Base-by-base conservation (phyloP, 306 rosid genomes). In the Clitoria ternatea region DNA sequence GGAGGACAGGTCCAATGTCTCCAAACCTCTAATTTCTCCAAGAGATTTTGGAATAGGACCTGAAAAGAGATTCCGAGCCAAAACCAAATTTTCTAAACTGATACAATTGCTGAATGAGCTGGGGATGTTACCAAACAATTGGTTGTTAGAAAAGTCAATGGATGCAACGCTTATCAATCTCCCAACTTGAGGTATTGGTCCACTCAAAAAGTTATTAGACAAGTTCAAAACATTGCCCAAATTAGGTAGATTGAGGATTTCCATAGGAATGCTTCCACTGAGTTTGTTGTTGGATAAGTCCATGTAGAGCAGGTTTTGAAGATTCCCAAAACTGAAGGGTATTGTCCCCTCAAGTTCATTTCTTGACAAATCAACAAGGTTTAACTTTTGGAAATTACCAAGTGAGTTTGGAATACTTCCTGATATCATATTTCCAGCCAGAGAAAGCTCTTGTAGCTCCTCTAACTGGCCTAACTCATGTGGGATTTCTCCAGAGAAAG, bases 271-370 rank as follows among this genome's bases (percentile, higher is more conserved):
- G 80, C 67, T 81, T 64, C 92, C 96, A 27, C 72, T 81, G 75
- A 92, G 87, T 64, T 56, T 74, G 69, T 92, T 92, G 78, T 68
- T 72, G 22, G 94, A 89, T 18, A 90, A 76, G 63, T 88, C 95
- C 87, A 90, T 57, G 20, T 66, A 83, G 47, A 83, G 85, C 53
- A 90, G 53, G 13, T 23, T 76, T 47, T 80, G 76, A 52, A 84
- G 84, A 55, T 81, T 81, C 0, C 79, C 87, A 79, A 92, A 84
- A 80, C 74, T 71, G 20, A 1, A 11, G 1, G 92, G 92, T 57
- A 89, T 74, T 30, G 13, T 19, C 23, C 87, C 91, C 27, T 11
- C 56, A 62, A 89, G 74, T 19, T 48, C 53, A 76, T 92, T 92
- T 7, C 71, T 77, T 32, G 91, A 84, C 77, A 92, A 75, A 79